These are phyloP conservation scores for Alternaria gaisen DNA, from an alignment of 2,329 filamentous ascomycete genomes.

Conservation along the genomic window DNA sequence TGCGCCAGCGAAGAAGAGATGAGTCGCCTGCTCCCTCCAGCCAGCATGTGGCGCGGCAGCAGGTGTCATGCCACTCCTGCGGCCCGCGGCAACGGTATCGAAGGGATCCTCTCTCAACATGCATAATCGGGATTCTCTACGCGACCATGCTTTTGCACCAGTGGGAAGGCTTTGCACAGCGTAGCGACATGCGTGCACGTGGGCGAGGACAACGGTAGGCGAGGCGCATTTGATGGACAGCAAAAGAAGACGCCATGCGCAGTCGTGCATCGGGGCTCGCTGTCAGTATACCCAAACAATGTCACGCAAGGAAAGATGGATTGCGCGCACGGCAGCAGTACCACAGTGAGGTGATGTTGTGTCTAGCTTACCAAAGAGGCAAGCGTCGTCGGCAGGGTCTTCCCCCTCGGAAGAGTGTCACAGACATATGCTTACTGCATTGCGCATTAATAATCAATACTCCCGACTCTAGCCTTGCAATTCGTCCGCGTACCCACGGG, in stretches of 20 bases:
- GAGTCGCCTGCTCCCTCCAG: conserved; percentile 19
- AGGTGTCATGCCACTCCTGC: conserved; percentile 30
- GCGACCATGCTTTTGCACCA: conserved; percentile 9
- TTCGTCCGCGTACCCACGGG: conserved; percentile 3
- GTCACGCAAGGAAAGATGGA: conserved; percentile 23
- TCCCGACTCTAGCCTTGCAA: conserved; percentile 14
- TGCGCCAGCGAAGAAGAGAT: conserved; percentile 12
- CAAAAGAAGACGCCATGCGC: conserved; percentile 5
- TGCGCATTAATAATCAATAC: conserved; percentile 25
- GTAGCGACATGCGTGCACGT: conserved; percentile 23
- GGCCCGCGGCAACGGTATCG: conserved; percentile 22
- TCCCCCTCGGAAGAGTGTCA: conserved; percentile 1
- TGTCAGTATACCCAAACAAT: conserved; percentile 20
- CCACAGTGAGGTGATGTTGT: conserved; percentile 17
- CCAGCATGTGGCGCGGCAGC: conserved; percentile 15
- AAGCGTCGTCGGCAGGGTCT: conserved; percentile 19
- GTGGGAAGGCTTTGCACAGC: conserved; percentile 7
- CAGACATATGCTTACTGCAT: conserved; percentile 11
- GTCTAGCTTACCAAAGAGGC: conserved; percentile 12
- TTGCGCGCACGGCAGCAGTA: conserved; percentile 16
- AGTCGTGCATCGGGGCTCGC: conserved; percentile 18
- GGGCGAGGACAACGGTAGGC: conserved; percentile 20
- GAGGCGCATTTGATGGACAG: conserved; percentile 7
- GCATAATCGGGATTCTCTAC: conserved; percentile 13
- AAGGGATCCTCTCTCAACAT: conserved; percentile 9